Conservation (phyloP, 495 filamentous ascomycete species). For the Daldinia concentrica region DNA sequence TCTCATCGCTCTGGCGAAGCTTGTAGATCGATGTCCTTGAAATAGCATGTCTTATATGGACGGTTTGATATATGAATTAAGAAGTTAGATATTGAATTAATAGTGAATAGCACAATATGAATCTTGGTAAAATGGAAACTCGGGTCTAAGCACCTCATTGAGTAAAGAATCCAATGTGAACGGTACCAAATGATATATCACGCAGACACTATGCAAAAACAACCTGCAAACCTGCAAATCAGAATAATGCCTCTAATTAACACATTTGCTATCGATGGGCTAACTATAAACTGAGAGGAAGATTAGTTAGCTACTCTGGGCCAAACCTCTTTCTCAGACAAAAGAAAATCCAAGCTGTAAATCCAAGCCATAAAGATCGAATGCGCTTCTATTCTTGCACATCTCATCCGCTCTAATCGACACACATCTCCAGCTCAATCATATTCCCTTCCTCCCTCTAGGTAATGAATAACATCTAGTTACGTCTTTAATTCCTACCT, state of each 20-base stretch:
- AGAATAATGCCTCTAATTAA: neutral
- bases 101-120: neutral
- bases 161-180: no score
- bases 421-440: neutral
- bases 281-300: neutral
- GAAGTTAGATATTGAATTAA: neutral
- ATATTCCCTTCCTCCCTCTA: neutral
- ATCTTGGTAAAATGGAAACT: neutral
- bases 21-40: neutral
- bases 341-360: constrained; percentile 8
- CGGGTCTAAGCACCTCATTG: neutral
- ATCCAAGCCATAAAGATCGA: constrained; percentile 23
- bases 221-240: neutral
- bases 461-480: neutral
- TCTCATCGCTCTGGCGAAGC: neutral
- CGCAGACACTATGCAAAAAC: neutral
- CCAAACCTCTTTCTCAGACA: neutral
- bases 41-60: neutral
- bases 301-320: neutral
- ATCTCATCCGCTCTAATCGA: neutral
- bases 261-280: neutral
- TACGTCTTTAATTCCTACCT: no score
- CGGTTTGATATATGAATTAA: neutral
- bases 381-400: neutral
- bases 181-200: neutral